Base-by-base conservation (phyloP, 805 yeast genomes). In the Kluyveromyces wickerhamii region DNA sequence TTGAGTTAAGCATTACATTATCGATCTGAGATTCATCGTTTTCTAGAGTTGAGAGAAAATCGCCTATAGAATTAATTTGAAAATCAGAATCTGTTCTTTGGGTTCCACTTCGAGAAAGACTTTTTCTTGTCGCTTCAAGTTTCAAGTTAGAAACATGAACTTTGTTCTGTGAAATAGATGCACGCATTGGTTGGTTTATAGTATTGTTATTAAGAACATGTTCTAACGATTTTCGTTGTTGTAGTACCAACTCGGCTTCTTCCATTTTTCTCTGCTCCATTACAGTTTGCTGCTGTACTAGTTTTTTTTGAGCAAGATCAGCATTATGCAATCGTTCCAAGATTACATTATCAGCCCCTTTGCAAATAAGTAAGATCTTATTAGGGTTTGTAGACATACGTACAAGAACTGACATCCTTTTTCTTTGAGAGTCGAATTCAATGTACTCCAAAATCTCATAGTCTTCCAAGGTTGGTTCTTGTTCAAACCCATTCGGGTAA, bases 321-420 rank as follows among this genome's bases (percentile, higher is more conserved):
- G 71, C 45, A 42, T 78, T 65, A 37, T 66, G 68, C 39, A 92
- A 64, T 38, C 83, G 70, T 34, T 88, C 95, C 34, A 88, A 55
- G 32, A 92, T 84, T 8, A 89, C 71, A 49, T 85, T 85, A 56
- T 92, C 98, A 2, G 99, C 98, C 36, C 98, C 99, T 60, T 92
- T 92, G 60, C 95, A 86, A 27, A 92, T 63, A 43, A 92, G 51
- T 29, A 89, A 74, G 15, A 87, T 69, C 39, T 81, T 69, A 5
- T 74, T 74, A 2, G 43, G 39, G 13, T 49, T 49, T 52, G 83
- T 81, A 0, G 96, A 95, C 46, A 83, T 74, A 40, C 62, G 69
- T 1, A 87, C 78, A 7, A 89, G 55, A n/a, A 84, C 75, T 0
- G 96, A 85, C 99, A 92, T 92, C 52, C 98, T 71, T 60, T 92